Evolutionary conservation across 305 asterid genomes (phyloP), one percentile per base, ranked within the genome.

Genomic region (Fraxinus baroniana): DNA sequence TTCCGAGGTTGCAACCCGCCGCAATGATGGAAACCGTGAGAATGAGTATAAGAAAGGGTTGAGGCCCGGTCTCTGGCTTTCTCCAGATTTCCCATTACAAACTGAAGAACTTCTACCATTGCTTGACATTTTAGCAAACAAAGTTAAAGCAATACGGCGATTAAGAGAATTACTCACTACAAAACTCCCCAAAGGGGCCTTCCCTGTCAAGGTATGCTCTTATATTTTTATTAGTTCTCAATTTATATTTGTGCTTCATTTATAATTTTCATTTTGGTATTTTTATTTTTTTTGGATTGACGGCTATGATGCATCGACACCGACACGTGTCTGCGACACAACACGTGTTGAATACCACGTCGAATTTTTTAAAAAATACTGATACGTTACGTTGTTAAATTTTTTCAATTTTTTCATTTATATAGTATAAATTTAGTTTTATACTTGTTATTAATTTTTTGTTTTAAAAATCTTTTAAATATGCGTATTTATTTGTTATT

Each of bases 51-150:
- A 96, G 87, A 96, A 93, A 90, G 98, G 98, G 74, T 86, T 96
- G 91, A 96, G 99, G 91, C 99, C 99, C n/a, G 77, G 93, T 85
- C 95, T 96, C 18, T 96, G 98, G 97, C 97, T 96, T 77, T 91
- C 98, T 44, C 97, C 98, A 3, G 94, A 96, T 86, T 96, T 96
- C 84, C 98, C 97, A 0, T 87, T 96, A 73, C 88, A 83, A 86
- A 91, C 98, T 33, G 99, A 96, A 77, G 98, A 96, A 85, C 91
- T 96, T 78, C 89, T 96, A 68, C 99, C 99, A 4, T 89, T 96
- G 88, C 99, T 94, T 52, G 99, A 96, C 87, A 94, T 96, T 86
- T 88, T 96, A 66, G 99, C 98, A 5, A 93, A 96, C 85, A 96
- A 96, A 90, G 99, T 96, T 81, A 96, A 96, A 86, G 99, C 98